Base-by-base conservation (phyloP, 225 moss, liverwort and hornwort species). In the Pleurozium schreberi region DNA sequence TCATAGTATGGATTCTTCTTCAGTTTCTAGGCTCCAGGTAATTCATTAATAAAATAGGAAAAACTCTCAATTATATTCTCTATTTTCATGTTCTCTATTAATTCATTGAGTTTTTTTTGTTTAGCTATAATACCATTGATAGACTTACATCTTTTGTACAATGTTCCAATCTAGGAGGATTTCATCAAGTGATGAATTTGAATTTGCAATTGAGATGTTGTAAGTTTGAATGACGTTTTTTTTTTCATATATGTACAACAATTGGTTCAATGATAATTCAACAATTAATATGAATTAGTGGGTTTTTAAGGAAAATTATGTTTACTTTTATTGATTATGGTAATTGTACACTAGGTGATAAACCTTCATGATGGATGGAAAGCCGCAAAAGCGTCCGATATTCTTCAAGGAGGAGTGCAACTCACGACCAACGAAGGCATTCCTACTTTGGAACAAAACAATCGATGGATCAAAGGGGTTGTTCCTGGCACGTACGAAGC, bases 401-500 rank as follows among this genome's bases (percentile, higher is more conserved):
- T 96, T 14, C 10, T 83, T 4, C 88, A 87, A 77, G 90, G 89
- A 22, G 93, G 96, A 36, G 85, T 91, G 82, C 91, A 96, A 89
- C 93, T 97, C 23, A 92, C 91, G 0, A 92, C 86, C 17, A 79
- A 55, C 9, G 87, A 60, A 11, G 89, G 88, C 6, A 38, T 81
- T 31, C 61, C 84, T 52, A 80, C 88, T 42, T 45, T 47, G 18
- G 74, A 67, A 8, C 62, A 81, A 77, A 70, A 28, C n/a, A 90
- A 87, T 31, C 82, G 19, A 21, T 98, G 98, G 98, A 94, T 98
- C 50, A 86, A 93, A 62, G 98, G 90, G 33, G 90, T 97, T 70
- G 97, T 97, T 33, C 98, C 96, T 8, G 96, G 98, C 30, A 98
- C 98, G 96, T 96, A 93, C 4, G 95, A 69, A 38, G 26, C 3